These are phyloP conservation scores for Aureobasidium sp. DNA, from an alignment of 2,329 filamentous ascomycete species.

Conservation along the genomic window DNA sequence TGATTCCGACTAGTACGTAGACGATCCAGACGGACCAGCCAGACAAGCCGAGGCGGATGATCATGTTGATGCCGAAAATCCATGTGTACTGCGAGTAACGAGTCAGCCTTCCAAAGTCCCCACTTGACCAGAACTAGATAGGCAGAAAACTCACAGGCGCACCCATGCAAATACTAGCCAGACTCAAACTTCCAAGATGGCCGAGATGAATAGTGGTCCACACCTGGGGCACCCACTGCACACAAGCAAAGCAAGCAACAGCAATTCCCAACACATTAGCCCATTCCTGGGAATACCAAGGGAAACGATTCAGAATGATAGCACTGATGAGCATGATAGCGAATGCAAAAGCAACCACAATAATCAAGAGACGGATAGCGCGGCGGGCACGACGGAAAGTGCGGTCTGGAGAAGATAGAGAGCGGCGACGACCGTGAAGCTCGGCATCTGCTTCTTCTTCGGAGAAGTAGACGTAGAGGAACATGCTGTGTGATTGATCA, in stretches of 20 bases:
- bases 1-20: constrained; percentile 70
- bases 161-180: constrained; percentile 95
- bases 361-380: constrained; percentile 43
- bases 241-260: constrained; percentile 65
- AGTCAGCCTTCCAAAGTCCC: too few relatives aligned
- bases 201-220: constrained; percentile 79
- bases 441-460: constrained; percentile 26
- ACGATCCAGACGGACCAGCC: constrained; percentile 94
- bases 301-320: constrained; percentile 56
- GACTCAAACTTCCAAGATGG: constrained; percentile 80
- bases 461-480: constrained; percentile 62
- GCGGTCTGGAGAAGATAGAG: constrained; percentile 23
- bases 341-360: constrained; percentile 68
- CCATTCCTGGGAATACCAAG: constrained; percentile 61
- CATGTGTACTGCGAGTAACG: constrained; percentile 22
- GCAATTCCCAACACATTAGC: constrained; percentile 75
- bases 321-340: constrained; percentile 56
- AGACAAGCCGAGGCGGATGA: constrained; percentile 58
- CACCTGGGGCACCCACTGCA: constrained; percentile 90
- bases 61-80: constrained; percentile 71
- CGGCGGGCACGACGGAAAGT: constrained; percentile 24
- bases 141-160: constrained; percentile 62
- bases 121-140: too few relatives aligned
- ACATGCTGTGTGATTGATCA: constrained; percentile 49
- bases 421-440: constrained; percentile 21